A percentile compares a stretch with the other conserved stretches of the same genome.
Conservation (phyloP, 129 eudicot genomes). For the Lactuca sativa region DNA sequence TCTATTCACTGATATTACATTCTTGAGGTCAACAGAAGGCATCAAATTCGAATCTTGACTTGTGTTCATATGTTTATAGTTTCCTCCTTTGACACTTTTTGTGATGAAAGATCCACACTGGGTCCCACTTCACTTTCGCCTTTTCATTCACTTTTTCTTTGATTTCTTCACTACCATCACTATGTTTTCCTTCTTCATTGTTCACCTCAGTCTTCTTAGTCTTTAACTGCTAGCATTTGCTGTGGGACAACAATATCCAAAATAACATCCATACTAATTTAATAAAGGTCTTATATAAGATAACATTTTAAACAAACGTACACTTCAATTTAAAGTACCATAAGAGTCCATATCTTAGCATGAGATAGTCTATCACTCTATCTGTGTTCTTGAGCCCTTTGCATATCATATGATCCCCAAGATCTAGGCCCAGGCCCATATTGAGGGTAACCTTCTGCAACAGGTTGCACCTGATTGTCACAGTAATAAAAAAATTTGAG, state of each 20-base stretch:
- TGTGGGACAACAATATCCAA: too few species aligned
- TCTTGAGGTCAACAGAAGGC: too few species aligned
- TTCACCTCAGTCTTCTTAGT: too few species aligned
- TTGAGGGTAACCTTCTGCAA: constrained; percentile 79
- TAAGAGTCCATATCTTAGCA: constrained; percentile 32
- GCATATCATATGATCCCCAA: constrained; percentile 81
- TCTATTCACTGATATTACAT: too few species aligned
- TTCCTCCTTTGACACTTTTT: too few species aligned
- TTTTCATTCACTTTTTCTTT: too few species aligned
- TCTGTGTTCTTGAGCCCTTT: constrained; percentile 78
- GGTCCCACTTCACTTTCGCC: too few species aligned
- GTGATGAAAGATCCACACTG: too few species aligned
- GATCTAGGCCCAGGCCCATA: constrained; percentile 84
- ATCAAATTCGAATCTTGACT: too few species aligned
- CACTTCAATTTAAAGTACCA: constrained; percentile 49
- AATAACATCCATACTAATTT: constrained; percentile 28
- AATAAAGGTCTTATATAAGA: constrained; percentile 30
- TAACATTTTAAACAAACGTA: constrained; percentile 50
- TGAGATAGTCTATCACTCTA: constrained; percentile 56
- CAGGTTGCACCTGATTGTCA: constrained; percentile 55
- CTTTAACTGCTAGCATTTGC: constrained; percentile 28
- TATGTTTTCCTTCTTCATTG: too few species aligned
- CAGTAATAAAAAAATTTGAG: neutral
- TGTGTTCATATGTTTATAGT: too few species aligned
- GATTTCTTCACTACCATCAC: too few species aligned